Conservation (phyloP, 2,329 filamentous ascomycete species). For the Fusarium virguliforme region DNA sequence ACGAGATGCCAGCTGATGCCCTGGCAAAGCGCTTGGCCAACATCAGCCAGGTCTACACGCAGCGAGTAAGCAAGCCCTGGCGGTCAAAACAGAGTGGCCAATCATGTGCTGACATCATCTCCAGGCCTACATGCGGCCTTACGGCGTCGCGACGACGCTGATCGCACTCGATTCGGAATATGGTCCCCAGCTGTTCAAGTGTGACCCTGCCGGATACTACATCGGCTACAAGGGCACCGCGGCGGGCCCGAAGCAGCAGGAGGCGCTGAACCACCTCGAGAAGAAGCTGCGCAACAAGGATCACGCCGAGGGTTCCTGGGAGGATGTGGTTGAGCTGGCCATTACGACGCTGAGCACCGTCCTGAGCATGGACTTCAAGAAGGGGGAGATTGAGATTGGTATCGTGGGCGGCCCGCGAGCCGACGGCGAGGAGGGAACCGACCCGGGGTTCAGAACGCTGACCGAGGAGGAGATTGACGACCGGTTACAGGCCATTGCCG, state of each 20-base stretch:
- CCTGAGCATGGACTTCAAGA: slow-evolving; percentile 99
- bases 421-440: slow-evolving; percentile 87
- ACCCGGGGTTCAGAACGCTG: slow-evolving; percentile 86
- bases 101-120: slow-evolving; percentile 48
- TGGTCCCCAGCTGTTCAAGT: slow-evolving; percentile 97
- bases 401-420: slow-evolving; percentile 90
- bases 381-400: slow-evolving; percentile 97
- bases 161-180: slow-evolving; percentile 94
- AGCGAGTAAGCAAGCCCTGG: slow-evolving; percentile 75
- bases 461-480: slow-evolving; percentile 99
- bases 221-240: slow-evolving; percentile 98
- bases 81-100: slow-evolving; percentile 23
- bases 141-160: slow-evolving; percentile 95
- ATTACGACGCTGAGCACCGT: slow-evolving; percentile 97
- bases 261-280: slow-evolving; percentile 98
- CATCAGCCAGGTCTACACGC: slow-evolving; percentile 99
- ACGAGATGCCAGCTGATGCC: slow-evolving; percentile 99
- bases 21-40: slow-evolving; percentile 97
- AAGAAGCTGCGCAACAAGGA: slow-evolving; percentile 99
- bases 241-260: slow-evolving; percentile 97
- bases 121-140: slow-evolving; percentile 95
- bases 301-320: slow-evolving; percentile 90
- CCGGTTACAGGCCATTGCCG: slow-evolving; percentile 95
- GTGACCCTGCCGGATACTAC: slow-evolving; percentile 97
- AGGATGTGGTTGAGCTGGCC: slow-evolving; percentile 96